Conservation (phyloP, 23 red algal genomes). For the Agarophyton chilense region DNA sequence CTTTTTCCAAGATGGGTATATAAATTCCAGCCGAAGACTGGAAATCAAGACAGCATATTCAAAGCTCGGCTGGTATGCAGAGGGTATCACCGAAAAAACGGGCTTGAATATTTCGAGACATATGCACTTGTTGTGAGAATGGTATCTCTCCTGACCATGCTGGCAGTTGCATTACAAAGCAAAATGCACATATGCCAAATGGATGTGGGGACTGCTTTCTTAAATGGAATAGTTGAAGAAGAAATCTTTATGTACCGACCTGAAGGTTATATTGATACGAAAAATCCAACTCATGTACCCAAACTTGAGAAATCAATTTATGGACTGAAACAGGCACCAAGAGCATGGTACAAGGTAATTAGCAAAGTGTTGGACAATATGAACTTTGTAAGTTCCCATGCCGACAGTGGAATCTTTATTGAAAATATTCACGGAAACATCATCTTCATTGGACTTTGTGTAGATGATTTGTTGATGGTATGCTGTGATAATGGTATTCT, state of each 20-base stretch:
- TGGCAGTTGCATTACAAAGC: background rate
- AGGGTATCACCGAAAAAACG: conserved; percentile 1
- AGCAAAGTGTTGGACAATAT: no score
- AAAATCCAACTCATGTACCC: background rate
- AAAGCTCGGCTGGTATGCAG: background rate
- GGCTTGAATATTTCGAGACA: background rate
- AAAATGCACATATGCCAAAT: background rate
- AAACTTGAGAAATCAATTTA: no score
- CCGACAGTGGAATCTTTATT: no score
- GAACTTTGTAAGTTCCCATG: no score
- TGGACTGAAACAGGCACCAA: no score
- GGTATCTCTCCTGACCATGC: background rate
- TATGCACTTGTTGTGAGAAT: background rate
- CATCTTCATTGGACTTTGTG: no score
- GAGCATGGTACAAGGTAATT: no score
- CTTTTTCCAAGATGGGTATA: no score
- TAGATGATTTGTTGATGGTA: no score
- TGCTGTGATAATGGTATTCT: no score
- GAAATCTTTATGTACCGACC: conserved; percentile 56
- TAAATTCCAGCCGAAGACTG: background rate
- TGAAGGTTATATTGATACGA: conserved; percentile 4
- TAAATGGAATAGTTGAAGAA: conserved; percentile 50
- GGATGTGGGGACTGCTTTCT: conserved; percentile 51
- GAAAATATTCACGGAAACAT: no score
- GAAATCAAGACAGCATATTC: background rate